These are phyloP conservation scores for Botrytis byssoidea DNA, from an alignment of 2,329 filamentous ascomycete species.

Conservation along the genomic window DNA sequence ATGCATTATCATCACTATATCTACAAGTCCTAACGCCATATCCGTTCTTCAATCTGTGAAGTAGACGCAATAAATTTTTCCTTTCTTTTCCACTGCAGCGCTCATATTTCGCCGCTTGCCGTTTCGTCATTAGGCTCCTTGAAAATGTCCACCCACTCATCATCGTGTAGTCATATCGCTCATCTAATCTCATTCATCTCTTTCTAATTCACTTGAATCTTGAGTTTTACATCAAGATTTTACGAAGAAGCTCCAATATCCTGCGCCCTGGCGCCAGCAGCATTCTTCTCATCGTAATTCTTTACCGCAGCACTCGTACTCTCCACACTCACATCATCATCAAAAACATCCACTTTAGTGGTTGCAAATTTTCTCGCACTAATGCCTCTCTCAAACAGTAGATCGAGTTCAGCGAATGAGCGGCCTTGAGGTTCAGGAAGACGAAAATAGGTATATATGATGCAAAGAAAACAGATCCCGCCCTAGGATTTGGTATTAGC, in stretches of 20 bases:
- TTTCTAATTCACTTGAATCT: neutral
- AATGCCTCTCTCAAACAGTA: slow-evolving; percentile 74
- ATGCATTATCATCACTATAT: slow-evolving; percentile 2
- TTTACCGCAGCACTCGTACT: slow-evolving; percentile 26
- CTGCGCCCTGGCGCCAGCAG: neutral
- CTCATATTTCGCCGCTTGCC: neutral
- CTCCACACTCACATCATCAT: slow-evolving; percentile 30
- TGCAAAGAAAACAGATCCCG: slow-evolving; percentile 59
- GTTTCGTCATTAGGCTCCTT: neutral
- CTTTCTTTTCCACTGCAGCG: neutral
- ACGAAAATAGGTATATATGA: slow-evolving; percentile 75
- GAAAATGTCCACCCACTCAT: neutral
- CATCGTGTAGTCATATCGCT: neutral
- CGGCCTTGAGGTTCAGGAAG: slow-evolving; percentile 77
- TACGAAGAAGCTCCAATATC: neutral
- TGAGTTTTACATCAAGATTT: neutral
- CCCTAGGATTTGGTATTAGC: slow-evolving; percentile 27
- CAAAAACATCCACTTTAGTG: slow-evolving; percentile 37
- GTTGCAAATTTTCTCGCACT: slow-evolving; percentile 41
- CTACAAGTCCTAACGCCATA: neutral
- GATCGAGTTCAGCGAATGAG: slow-evolving; percentile 81
- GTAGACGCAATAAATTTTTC: neutral
- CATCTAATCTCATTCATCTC: neutral
- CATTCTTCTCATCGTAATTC: slow-evolving; percentile 66
- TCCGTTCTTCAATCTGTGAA: neutral